Evolutionary conservation across 345 rosid species (phyloP).

Genomic region (Eucalyptus paniculata): DNA sequence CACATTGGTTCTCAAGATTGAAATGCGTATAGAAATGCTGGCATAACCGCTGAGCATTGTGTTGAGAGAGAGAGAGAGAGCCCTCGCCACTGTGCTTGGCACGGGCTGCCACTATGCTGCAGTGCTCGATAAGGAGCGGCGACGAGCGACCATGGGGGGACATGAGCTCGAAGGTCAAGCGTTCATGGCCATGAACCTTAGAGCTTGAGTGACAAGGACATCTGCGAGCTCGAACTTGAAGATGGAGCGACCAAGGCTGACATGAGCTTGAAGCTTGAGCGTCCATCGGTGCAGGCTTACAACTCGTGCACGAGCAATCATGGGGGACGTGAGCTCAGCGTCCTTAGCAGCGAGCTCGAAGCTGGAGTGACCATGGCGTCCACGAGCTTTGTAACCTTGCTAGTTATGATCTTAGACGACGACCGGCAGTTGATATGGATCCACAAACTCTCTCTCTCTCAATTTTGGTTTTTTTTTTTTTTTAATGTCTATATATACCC

Average conservation of each 20-base stretch:
- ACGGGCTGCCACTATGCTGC: fast-evolving
- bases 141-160: neutral
- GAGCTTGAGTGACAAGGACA: neutral
- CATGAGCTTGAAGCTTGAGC: neutral
- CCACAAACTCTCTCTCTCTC: neutral
- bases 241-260: neutral
- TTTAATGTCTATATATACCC: neutral
- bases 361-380: neutral
- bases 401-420: neutral
- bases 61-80: neutral
- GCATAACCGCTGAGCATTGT: neutral
- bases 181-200: neutral
- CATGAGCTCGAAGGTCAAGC: neutral
- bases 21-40: neutral
- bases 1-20: neutral
- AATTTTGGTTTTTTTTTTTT: neutral
- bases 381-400: neutral
- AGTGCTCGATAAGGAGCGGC: neutral
- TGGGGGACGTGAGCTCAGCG: neutral
- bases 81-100: neutral
- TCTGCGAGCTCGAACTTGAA: neutral
- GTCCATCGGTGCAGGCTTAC: neutral
- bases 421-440: neutral
- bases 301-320: neutral
- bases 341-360: neutral